Conservation (phyloP, 192 early-diverging fungal species). For the Pilobolus umbonatus region DNA sequence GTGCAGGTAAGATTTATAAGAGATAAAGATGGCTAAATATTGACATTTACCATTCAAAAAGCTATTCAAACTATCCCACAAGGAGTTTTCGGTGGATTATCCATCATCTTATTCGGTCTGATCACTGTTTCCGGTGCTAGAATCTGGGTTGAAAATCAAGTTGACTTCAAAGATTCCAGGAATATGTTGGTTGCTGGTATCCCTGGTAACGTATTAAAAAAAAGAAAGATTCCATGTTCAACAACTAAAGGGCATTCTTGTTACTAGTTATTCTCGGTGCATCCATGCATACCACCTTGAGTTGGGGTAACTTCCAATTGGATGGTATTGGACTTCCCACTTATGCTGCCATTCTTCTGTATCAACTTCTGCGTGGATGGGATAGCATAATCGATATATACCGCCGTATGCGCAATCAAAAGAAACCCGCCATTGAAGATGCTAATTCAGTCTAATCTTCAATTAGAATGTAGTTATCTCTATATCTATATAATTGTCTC, state of each 20-base stretch:
- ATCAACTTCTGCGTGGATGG: constrained; percentile 35
- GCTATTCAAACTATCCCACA: constrained; percentile 47
- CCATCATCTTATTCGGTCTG: constrained; percentile 49
- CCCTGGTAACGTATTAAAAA: neutral
- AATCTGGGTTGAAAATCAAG: constrained; percentile 51
- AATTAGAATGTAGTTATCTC: too few relatives aligned
- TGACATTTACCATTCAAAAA: neutral
- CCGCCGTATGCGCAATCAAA: neutral
- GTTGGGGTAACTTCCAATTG: constrained; percentile 40
- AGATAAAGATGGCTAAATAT: neutral
- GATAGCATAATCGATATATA: constrained; percentile 2
- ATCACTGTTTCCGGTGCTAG: constrained; percentile 51
- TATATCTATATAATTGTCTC: too few relatives aligned
- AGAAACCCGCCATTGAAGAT: too few relatives aligned
- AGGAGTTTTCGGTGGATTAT: constrained; percentile 52
- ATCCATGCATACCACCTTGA: constrained; percentile 39
- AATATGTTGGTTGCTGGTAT: constrained; percentile 52
- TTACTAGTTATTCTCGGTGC: constrained; percentile 38
- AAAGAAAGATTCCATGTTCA: neutral
- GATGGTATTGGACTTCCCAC: constrained; percentile 48
- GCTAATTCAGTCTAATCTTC: too few relatives aligned
- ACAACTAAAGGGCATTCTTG: neutral
- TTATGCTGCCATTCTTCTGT: constrained; percentile 33
- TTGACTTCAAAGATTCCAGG: constrained; percentile 45
- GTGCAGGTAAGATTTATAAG: constrained; percentile 25